Base-by-base conservation (phyloP, 805 yeast genomes). In the Saccharomycopsis lassenensis region DNA sequence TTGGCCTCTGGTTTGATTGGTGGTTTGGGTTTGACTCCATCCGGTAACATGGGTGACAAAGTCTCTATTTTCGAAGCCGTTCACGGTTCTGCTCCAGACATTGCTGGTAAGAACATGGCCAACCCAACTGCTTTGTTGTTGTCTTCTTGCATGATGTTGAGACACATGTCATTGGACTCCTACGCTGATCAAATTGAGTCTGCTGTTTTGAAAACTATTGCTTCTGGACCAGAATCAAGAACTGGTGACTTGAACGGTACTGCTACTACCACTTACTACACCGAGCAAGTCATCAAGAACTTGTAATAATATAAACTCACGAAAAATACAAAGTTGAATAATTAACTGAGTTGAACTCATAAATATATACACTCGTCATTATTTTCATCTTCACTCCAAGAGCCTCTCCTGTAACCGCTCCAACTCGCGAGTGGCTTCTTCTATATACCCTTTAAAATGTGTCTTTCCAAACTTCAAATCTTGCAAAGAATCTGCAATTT, bases 1-100 rank as follows among this genome's bases (percentile, higher is more conserved):
- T 71, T 91, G 62, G 85, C 94, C 51, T 83, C 95, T 41, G 98
- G 98, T 66, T 71, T 91, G 56, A 93, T 93, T 49, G 98, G 98
- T 61, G 97, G 98, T 58, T 75, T 89, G 56, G 98, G 98, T 66
- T 76, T 91, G 61, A 91, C 98, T 45, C 98, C 98, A 49, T 85
- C 95, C 43, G 98, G 95, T 62, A 91, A 91, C 77, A 91, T 91
- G 87, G 98, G 98, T 70, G 84, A 85, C 71, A 79, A 83, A 61
- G 94, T 89, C 46, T 85, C 96, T 39, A 89, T 91, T 59, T 91
- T 91, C 62, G 98, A 91, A 75, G 98, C 98, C 48, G 98, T 91
- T 56, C 98, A 91, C 63, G 98, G 98, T 62, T 87, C 97, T 41
- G 98, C 98, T 46, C 98, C 98, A 52, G 98, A 91, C 62, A 91